Evolutionary conservation across 768 basidiomycete genomes (phyloP).

Genomic region (Lentinula lateritia): DNA sequence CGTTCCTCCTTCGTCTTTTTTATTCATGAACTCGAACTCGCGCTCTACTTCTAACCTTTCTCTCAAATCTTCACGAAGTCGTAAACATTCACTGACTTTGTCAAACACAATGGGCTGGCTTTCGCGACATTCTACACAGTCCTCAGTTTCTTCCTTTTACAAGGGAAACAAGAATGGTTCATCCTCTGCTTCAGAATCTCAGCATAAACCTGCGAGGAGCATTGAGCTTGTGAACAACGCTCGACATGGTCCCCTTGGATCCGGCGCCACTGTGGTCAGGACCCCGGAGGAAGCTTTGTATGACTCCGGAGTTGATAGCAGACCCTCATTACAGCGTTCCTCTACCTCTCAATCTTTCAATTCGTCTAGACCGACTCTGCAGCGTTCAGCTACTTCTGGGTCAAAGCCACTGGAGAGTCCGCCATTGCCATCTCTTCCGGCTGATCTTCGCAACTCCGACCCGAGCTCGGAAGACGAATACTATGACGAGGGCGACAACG

Average conservation of each 20-base stretch:
- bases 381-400: neutral
- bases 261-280: constrained; percentile 69
- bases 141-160: constrained; percentile 21
- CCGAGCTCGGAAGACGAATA: constrained; percentile 26
- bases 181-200: constrained; percentile 28
- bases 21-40: constrained; percentile 11
- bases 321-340: neutral
- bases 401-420: constrained; percentile 28
- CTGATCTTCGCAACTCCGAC: neutral
- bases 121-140: constrained; percentile 31
- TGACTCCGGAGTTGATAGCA: constrained; percentile 27
- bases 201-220: constrained; percentile 38
- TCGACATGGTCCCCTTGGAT: constrained; percentile 48
- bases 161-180: constrained; percentile 22
- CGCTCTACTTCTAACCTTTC: constrained; percentile 17
- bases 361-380: constrained; percentile 7
- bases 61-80: constrained; percentile 19
- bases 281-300: constrained; percentile 77
- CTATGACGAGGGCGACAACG: constrained; percentile 7
- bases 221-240: constrained; percentile 27
- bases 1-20: constrained; percentile 16
- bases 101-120: constrained; percentile 50
- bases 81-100: constrained; percentile 28
- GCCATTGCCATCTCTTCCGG: constrained; percentile 51
- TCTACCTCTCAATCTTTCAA: constrained; percentile 5